Base-by-base conservation (phyloP, 441 rosid genomes). In the Manihot esculenta region DNA sequence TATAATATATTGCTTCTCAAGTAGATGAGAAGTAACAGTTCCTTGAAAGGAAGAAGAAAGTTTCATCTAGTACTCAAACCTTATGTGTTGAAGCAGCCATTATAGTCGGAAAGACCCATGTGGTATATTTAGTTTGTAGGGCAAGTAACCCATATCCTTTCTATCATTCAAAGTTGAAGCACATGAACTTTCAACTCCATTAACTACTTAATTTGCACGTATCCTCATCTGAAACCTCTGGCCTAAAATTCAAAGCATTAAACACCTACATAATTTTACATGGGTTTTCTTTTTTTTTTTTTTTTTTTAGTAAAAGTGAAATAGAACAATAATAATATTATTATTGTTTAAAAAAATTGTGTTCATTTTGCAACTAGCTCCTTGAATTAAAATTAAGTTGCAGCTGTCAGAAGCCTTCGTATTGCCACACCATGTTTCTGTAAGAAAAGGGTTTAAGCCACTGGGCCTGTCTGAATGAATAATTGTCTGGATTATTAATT, bases 71-170 rank as follows among this genome's bases (percentile, higher is more conserved):
- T 70, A 68, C 76, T 45, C 75, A 50, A 71, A 21, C 63, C 45
- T 21, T 50, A 12, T 23, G 58, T 42, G 26, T 54, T 50, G 13
- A 62, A n/a, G 26, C n/a, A 17, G 33, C 68, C 67, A 35, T 70
- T 50, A 55, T 72, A 74, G 62, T 71, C 66, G 76, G 72, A 60
- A 50, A 20, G 35, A 49, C 18, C 70, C 84, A 79, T 78, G 86
- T 83, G 83, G 69, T 8, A 17, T 74, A 17, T 74, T 30, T 77
- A 51, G 77, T 72, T 82, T 76, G 70, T 21, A 41, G 49, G n/a
- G 14, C 51, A 80, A 72, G 69, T 35, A 10, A 70, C 0, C 44
- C 15, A 13, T 27, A 38, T 72, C 7, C 35, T 62, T 64, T 50
- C 62, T 50, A 49, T 17, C 18, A 13, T 59, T 60, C 63, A 27